Base-by-base conservation (phyloP, 2,329 filamentous ascomycete species). In the Hypomyces rosellus region DNA sequence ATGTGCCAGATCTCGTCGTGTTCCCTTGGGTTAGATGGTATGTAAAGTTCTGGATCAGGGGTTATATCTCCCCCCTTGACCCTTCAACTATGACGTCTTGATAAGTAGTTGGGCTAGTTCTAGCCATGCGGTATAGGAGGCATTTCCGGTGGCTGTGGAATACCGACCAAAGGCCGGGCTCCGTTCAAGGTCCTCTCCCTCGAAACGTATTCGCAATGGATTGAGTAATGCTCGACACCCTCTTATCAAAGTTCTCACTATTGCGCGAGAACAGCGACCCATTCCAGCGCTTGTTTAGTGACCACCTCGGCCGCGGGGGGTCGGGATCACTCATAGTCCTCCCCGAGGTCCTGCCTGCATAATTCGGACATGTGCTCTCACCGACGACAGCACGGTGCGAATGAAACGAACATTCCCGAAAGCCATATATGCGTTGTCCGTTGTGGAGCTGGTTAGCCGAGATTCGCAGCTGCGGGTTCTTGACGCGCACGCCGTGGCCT, bases 351-450 rank as follows among this genome's bases (percentile, higher is more conserved):
- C 51, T 45, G 15, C 39, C n/a, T 14, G 39, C 54, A 11, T 60
- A 60, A 56, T 80, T 73, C 13, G 77, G 78, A 53, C 79, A 82
- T n/a, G 65, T 65, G 5, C 71, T 71, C 62, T 82, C 73, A 16
- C 77, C 78, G 34, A 80, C 76, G 7, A 69, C 64, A 4, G 75
- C 72, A 16, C 79, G 71, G 58, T 82, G 79, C 36, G 75, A 79
- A 61, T 82, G 79, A 57, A 82, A 82, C 12, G 77, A 79, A 62
- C 79, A 82, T 62, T 79, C 76, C 20, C 79, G 71, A 62, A 81
- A 82, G n/a, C 78, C 79, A 58, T 81, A 81, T 46, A 75, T 69
- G 34, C 78, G 75, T 65, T 81, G 75, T 42, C 79, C 78, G 63
- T 74, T 79, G 54, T 74, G 70, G 18, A 82, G 68, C 49, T 69